These are phyloP conservation scores for Yamadazyma oceani DNA, from an alignment of 1,139 yeast species.

Conservation along the genomic window DNA sequence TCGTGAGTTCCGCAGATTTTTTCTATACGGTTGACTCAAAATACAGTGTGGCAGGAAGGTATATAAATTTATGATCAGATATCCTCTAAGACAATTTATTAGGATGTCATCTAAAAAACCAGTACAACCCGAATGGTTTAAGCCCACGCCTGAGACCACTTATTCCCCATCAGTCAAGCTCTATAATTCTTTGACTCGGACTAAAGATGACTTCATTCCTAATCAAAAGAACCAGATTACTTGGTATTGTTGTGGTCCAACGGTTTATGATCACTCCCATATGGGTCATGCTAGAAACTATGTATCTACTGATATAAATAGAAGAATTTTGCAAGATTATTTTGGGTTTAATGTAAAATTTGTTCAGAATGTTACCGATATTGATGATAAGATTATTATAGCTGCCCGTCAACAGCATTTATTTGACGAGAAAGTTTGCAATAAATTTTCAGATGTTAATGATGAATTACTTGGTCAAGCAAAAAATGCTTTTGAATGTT, in stretches of 20 bases:
- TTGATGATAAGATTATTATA: constrained; percentile 92
- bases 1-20: too few relatives aligned
- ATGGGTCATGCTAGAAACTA: constrained; percentile 99
- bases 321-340: constrained; percentile 84
- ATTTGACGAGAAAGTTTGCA: constrained; percentile 56
- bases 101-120: constrained; percentile 32
- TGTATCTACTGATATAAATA: constrained; percentile 88
- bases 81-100: constrained; percentile 9
- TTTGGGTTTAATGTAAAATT: constrained; percentile 85
- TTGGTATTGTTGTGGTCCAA: constrained; percentile 99
- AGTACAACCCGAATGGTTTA: constrained; percentile 43
- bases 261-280: constrained; percentile 95
- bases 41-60: too few relatives aligned
- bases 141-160: constrained; percentile 20
- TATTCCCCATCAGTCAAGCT: constrained; percentile 29
- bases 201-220: constrained; percentile 77
- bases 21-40: background rate
- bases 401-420: constrained; percentile 90
- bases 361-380: constrained; percentile 96
- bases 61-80: constrained; percentile 11
- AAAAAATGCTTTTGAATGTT: constrained; percentile 44
- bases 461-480: constrained; percentile 40
- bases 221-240: constrained; percentile 60
- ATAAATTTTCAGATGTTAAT: constrained; percentile 31
- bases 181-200: constrained; percentile 82